Evolutionary conservation across 805 yeast genomes (phyloP), one percentile per base, ranked within the genome.

Genomic region (Candida quercuum): DNA sequence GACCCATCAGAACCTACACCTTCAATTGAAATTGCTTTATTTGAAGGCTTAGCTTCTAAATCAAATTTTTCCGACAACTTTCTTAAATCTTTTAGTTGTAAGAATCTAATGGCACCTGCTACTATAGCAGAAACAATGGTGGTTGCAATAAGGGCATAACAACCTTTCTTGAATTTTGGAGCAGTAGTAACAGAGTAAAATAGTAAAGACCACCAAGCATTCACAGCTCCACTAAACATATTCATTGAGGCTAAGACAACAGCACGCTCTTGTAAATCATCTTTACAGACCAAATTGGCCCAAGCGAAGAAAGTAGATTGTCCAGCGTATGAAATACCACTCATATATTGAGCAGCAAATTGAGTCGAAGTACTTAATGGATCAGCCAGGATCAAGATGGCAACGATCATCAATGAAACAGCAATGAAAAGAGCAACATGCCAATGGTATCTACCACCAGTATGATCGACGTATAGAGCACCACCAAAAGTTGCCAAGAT

Each of bases 221-320:
- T 77, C 8, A 76, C 76, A 2, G 80, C 78, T 47, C 74, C 71
- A 21, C 77, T 70, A 54, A 75, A 74, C 79, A 76, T 75, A 54
- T 76, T 76, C 81, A 77, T 76, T 0, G 80, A 74, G 0, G 81
- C 85, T 34, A 79, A 59, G 1, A 77, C 80, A 33, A 79, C 63
- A 0, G 85, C 81, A 49, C 85, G 65, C 48, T 76, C 81, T 59
- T 79, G 77, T 19, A 74, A 54, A 53, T 80, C 86, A 43, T 73
- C 66, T 23, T 71, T 66, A 43, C 80, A 74, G 1, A 75, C 73
- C 33, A 74, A 61, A 46, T 78, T 77, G 3, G 81, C 81, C 83
- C 84, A 78, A 0, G 82, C 74, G 36, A 78, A 73, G 52, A 74
- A 72, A 0, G 72, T 65, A 0, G 84, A 72, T 43, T 78, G 83